phyloP scores from a whole-genome alignment of 1,284 basidiomycete species.

The Coniferiporia weirii region DNA sequence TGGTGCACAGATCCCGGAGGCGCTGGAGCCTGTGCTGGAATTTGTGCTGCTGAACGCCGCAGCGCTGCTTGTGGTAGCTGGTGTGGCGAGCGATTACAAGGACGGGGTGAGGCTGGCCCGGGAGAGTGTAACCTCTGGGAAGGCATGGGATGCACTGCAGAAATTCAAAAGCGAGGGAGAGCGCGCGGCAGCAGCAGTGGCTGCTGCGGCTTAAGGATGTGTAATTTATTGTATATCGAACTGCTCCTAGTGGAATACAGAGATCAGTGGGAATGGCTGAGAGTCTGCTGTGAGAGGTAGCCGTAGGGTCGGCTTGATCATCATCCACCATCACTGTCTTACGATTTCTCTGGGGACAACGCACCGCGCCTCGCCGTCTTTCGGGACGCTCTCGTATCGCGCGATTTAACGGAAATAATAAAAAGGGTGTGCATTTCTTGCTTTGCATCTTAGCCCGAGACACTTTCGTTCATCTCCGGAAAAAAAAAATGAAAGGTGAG shows the following conservation, averaged over 20 bases:
- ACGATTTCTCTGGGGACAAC: not conserved
- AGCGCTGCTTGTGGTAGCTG: constrained; percentile 77
- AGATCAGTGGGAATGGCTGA: not conserved
- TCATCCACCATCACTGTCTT: not conserved
- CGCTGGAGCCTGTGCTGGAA: constrained; percentile 59
- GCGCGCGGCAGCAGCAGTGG: not conserved
- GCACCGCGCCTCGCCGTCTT: constrained; percentile 7
- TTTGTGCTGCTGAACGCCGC: constrained; percentile 86
- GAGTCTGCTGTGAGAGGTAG: not conserved
- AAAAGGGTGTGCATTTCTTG: not conserved
- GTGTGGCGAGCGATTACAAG: constrained; percentile 61
- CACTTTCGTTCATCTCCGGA: too few relatives aligned
- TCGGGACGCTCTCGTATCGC: not conserved
- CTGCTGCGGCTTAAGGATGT: not conserved
- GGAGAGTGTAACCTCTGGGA: constrained; percentile 68
- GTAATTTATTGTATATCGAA: not conserved
- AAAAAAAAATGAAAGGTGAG: not conserved
- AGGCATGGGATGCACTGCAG: constrained; percentile 69
- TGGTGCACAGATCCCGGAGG: constrained; percentile 44
- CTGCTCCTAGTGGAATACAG: too few relatives aligned
- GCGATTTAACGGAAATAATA: not conserved
- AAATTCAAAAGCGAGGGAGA: constrained; percentile 39
- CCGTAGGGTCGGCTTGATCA: not conserved
- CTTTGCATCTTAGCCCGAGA: not conserved
- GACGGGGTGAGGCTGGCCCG: constrained; percentile 73